These are phyloP conservation scores for Hamigera avellanea DNA, from an alignment of 495 filamentous ascomycete species.

Conservation along the genomic window DNA sequence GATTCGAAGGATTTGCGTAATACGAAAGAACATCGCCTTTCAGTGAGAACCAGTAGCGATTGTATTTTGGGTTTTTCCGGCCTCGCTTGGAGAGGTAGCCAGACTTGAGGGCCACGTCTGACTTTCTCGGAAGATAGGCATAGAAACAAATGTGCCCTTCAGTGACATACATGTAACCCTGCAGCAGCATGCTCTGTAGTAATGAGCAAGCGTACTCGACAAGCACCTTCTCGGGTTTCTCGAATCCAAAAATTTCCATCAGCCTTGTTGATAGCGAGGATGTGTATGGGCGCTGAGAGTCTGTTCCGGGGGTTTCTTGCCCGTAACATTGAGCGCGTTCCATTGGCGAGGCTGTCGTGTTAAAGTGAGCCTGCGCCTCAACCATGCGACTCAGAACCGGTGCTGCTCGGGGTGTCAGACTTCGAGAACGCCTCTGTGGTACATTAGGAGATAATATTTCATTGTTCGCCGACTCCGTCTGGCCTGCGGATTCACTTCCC, in stretches of 20 bases:
- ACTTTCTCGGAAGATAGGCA: constrained; percentile 87
- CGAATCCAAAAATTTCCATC: constrained; percentile 83
- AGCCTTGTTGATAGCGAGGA: constrained; percentile 54
- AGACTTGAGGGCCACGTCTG: constrained; percentile 69
- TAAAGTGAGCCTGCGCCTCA: constrained; percentile 62
- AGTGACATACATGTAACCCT: constrained; percentile 97
- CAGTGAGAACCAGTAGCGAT: constrained; percentile 91
- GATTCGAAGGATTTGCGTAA: constrained; percentile 68
- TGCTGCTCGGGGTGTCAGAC: constrained; percentile 40
- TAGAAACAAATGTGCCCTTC: constrained; percentile 92
- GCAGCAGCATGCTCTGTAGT: constrained; percentile 81
- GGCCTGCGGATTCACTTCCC: constrained; percentile 2
- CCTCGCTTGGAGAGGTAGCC: constrained; percentile 86
- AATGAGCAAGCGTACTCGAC: constrained; percentile 91
- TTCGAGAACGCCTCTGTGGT: constrained; percentile 19
- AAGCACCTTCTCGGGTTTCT: constrained; percentile 73
- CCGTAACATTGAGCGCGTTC: constrained; percentile 10
- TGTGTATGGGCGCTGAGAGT: constrained; percentile 12
- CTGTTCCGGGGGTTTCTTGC: constrained; percentile 10
- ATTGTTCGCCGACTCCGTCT: constrained; percentile 9
- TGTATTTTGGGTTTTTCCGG: constrained; percentile 78
- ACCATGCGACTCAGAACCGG: constrained; percentile 76
- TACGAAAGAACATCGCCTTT: constrained; percentile 96
- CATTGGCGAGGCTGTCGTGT: constrained; percentile 16
- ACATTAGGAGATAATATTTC: constrained; percentile 9